Evolutionary conservation across 164 flowering plant genomes (phyloP).

Genomic region (Aristolochia fimbriata): DNA sequence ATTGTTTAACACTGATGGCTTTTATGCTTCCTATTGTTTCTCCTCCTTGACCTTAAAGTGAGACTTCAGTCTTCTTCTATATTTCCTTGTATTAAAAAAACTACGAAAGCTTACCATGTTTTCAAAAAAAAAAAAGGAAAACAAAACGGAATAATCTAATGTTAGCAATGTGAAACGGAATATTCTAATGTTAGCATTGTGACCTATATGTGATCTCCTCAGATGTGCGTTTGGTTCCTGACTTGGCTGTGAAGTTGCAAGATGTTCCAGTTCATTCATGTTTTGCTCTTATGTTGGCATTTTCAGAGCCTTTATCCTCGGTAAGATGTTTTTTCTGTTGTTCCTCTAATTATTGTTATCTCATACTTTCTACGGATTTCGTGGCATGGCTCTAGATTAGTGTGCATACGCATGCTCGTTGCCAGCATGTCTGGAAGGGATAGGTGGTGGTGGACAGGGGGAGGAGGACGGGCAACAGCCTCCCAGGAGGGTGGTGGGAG

Average conservation of each 20-base stretch:
- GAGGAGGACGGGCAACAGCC: too few relatives aligned
- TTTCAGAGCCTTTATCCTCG: constrained; percentile 52
- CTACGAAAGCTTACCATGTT: background rate
- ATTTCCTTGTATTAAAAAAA: background rate
- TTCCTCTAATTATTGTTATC: background rate
- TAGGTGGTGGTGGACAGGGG: background rate
- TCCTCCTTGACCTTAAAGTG: background rate
- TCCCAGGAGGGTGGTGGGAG: background rate
- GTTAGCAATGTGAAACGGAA: too few relatives aligned
- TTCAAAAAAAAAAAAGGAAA: background rate
- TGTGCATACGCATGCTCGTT: background rate
- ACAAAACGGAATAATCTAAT: background rate
- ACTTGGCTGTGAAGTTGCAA: constrained; percentile 34
- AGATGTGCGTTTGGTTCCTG: constrained; percentile 45
- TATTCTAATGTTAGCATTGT: background rate
- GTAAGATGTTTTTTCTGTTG: constrained; percentile 27
- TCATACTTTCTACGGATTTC: background rate
- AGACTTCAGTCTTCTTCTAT: background rate
- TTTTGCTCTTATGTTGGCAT: constrained; percentile 81
- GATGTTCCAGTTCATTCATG: constrained; percentile 62
- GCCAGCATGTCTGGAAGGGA: background rate
- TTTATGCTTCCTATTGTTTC: background rate
- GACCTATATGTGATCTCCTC: constrained; percentile 10
- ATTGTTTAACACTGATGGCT: background rate
- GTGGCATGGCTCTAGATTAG: background rate